Percentiles rank a stretch among this genome's conserved stretches.
Conservation (phyloP, 164 flowering plant genomes). For the Malania oleifera region DNA sequence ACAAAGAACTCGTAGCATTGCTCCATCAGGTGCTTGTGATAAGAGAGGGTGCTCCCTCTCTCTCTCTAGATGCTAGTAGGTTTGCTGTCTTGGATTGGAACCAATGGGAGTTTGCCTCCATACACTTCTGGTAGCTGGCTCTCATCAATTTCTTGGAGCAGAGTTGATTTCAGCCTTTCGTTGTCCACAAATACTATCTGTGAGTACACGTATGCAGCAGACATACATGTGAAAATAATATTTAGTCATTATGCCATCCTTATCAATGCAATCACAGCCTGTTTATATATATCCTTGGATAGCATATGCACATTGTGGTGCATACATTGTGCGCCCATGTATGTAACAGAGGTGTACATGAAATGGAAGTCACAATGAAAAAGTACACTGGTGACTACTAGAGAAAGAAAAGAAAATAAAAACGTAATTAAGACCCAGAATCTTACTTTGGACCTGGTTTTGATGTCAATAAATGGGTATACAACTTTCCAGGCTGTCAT, state of each 20-base stretch:
- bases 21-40: too few species aligned
- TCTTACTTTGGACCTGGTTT: conserved; percentile 70
- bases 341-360: too few species aligned
- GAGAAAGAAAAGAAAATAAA: background rate
- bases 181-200: conserved; percentile 17
- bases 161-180: conserved; percentile 9
- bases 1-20: too few species aligned
- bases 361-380: too few species aligned
- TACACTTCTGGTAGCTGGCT: conserved; percentile 12
- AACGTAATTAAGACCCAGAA: background rate
- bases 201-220: background rate
- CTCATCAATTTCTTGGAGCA: conserved; percentile 13
- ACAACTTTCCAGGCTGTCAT: conserved; percentile 69
- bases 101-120: conserved; percentile 14
- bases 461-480: conserved; percentile 69
- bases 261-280: background rate
- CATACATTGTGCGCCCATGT: too few species aligned
- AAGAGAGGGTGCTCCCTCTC: too few species aligned
- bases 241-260: background rate
- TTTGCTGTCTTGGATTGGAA: conserved; percentile 5
- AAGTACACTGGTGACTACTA: background rate
- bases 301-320: too few species aligned
- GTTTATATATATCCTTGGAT: too few species aligned
- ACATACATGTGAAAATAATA: too few species aligned
- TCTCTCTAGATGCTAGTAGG: too few species aligned